Conservation (phyloP, 352 stramenopile species). For the Globisporangium takayamanum region DNA sequence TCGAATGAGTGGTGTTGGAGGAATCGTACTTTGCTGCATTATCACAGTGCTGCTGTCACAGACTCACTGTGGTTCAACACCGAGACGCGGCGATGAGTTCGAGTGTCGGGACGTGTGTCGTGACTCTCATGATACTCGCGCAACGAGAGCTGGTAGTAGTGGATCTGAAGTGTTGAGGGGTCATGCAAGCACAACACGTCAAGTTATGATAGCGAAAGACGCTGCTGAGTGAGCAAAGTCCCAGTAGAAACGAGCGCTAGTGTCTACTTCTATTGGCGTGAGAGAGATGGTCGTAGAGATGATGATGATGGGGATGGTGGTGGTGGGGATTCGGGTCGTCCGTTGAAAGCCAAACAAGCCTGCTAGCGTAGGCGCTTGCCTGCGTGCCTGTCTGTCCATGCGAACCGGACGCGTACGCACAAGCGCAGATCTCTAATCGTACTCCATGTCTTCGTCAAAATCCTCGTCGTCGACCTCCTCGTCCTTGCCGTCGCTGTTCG, state of each 20-base stretch:
- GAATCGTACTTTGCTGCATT: neutral
- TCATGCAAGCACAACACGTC: too few species aligned
- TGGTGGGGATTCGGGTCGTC: slow-evolving; percentile 26
- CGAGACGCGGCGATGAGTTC: neutral
- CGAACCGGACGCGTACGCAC: too few species aligned
- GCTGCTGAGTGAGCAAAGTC: neutral
- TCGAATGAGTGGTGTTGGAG: slow-evolving; percentile 1
- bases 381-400: neutral
- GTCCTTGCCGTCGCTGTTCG: slow-evolving; percentile 37
- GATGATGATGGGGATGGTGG: slow-evolving; percentile 14
- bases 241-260: slow-evolving; percentile 8
- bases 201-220: too few species aligned
- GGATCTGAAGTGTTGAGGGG: too few species aligned
- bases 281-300: neutral
- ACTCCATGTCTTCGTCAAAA: slow-evolving; percentile 62
- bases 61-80: neutral
- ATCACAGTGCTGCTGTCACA: slow-evolving; percentile 4
- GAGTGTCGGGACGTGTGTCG: neutral
- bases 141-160: too few species aligned
- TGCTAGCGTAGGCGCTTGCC: slow-evolving; percentile 9
- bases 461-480: slow-evolving; percentile 42
- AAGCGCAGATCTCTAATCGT: slow-evolving; percentile 29
- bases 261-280: slow-evolving; percentile 18
- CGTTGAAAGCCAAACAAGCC: too few species aligned
- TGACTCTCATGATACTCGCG: neutral